Conservation (phyloP, 352 stramenopile genomes). For the Phytophthora macrochlamydospora region DNA sequence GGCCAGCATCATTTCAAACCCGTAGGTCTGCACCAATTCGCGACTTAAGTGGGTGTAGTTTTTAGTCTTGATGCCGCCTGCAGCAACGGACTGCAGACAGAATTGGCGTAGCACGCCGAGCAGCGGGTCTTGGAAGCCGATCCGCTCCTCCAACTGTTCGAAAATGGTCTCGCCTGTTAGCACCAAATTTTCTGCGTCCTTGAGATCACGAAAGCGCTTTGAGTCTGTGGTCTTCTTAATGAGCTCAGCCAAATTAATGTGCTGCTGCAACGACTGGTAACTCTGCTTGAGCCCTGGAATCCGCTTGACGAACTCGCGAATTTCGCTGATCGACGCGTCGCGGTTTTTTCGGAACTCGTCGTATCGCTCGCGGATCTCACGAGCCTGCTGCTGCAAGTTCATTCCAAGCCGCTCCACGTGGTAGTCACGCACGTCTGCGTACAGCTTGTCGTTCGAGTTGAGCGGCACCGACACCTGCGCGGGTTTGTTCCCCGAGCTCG, state of each 20-base stretch:
- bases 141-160: slow-evolving; percentile 95
- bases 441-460: slow-evolving; percentile 96
- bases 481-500: slow-evolving; percentile 33
- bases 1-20: slow-evolving; percentile 94
- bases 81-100: slow-evolving; percentile 94
- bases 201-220: slow-evolving; percentile 93
- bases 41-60: slow-evolving; percentile 94
- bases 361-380: slow-evolving; percentile 94
- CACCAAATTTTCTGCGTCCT: slow-evolving; percentile 95
- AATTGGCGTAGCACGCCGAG: slow-evolving; percentile 92
- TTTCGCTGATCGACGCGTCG: slow-evolving; percentile 96
- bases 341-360: slow-evolving; percentile 95
- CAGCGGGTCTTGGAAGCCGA: slow-evolving; percentile 92
- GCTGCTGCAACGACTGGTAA: slow-evolving; percentile 95
- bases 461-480: slow-evolving; percentile 92
- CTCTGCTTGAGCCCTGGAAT: slow-evolving; percentile 95
- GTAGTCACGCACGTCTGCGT: slow-evolving; percentile 95
- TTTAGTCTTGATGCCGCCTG: slow-evolving; percentile 93
- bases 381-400: slow-evolving; percentile 96
- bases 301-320: slow-evolving; percentile 98
- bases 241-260: slow-evolving; percentile 97
- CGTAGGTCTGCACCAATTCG: slow-evolving; percentile 97
- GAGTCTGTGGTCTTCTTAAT: slow-evolving; percentile 95
- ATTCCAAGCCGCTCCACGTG: slow-evolving; percentile 96
- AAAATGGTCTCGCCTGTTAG: slow-evolving; percentile 96